Percentiles rank a stretch among this genome's conserved stretches.
Evolutionary conservation across 2,329 filamentous ascomycete species (phyloP).

Genomic region (Rutstroemia sp.): DNA sequence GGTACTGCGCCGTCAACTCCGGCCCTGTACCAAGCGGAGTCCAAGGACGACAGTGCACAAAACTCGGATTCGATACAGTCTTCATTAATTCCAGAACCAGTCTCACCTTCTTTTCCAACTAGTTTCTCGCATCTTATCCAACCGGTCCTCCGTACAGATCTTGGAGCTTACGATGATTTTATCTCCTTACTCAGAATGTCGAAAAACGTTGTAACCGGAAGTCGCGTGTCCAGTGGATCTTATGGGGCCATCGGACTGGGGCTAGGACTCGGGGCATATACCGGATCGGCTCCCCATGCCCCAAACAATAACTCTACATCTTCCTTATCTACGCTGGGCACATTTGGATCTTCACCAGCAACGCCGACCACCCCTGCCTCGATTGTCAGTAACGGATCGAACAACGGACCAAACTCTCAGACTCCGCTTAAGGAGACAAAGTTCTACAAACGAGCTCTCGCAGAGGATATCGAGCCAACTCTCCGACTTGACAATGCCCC

Average conservation of each 20-base stretch:
- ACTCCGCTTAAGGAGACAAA: constrained; percentile 78
- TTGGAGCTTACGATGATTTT: constrained; percentile 80
- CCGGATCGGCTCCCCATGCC: constrained; percentile 31
- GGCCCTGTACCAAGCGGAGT: constrained; percentile 62
- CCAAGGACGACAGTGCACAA: constrained; percentile 38
- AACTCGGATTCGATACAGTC: constrained; percentile 27
- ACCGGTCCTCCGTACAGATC: constrained; percentile 74
- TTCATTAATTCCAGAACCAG: constrained; percentile 33
- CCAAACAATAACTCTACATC: constrained; percentile 53
- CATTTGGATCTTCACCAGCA: constrained; percentile 46
- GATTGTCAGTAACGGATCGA: constrained; percentile 39
- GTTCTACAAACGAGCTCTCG: constrained; percentile 85
- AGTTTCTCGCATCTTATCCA: constrained; percentile 79
- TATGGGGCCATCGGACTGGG: constrained; percentile 48
- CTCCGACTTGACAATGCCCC: constrained; percentile 83
- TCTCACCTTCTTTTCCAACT: constrained; percentile 50
- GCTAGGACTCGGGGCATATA: constrained; percentile 40
- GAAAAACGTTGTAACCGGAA: constrained; percentile 44
- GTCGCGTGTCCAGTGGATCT: constrained; percentile 65
- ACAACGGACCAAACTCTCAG: constrained; percentile 31
- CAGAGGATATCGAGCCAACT: constrained; percentile 92
- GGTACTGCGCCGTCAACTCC: constrained; percentile 72
- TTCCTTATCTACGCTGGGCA: constrained; percentile 46
- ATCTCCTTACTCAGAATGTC: constrained; percentile 65
- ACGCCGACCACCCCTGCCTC: constrained; percentile 53